Evolutionary conservation across 768 basidiomycete genomes (phyloP).

Genomic region (Tylopilus balloui): DNA sequence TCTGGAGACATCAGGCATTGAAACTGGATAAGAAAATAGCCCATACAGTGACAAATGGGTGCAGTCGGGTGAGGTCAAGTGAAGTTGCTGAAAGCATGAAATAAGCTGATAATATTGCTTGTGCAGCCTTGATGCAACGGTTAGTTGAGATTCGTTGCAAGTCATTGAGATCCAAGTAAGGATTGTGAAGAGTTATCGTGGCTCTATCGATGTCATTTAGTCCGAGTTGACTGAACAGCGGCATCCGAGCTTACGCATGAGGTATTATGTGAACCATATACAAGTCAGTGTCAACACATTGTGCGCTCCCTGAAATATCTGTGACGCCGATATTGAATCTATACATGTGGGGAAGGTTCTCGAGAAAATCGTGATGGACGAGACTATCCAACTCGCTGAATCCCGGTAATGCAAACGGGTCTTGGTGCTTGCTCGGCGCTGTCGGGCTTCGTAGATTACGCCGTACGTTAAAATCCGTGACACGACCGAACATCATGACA

Average conservation of each 20-base stretch:
- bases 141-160: conserved; percentile 57
- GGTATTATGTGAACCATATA: conserved; percentile 86
- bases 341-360: conserved; percentile 63
- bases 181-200: conserved; percentile 81
- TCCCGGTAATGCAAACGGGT: conserved; percentile 62
- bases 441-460: conserved; percentile 64
- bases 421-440: conserved; percentile 65
- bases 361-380: conserved; percentile 61
- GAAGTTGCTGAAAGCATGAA: conserved; percentile 80
- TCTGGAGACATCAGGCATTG: conserved; percentile 40
- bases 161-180: conserved; percentile 73
- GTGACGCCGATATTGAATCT: conserved; percentile 60
- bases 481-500: conserved; percentile 78
- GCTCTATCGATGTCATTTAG: conserved; percentile 47
- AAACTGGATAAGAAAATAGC: conserved; percentile 3
- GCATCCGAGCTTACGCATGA: conserved; percentile 58
- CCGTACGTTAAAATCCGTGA: conserved; percentile 82
- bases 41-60: conserved; percentile 78
- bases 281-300: conserved; percentile 71
- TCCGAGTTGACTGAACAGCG: conserved; percentile 1
- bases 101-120: conserved; percentile 68
- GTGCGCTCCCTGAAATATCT: conserved; percentile 51
- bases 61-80: conserved; percentile 71
- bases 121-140: conserved; percentile 72
- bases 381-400: conserved; percentile 70